Evolutionary conservation across 1,284 basidiomycete genomes (phyloP).

Genomic region (Sanguinoderma infundibulare): DNA sequence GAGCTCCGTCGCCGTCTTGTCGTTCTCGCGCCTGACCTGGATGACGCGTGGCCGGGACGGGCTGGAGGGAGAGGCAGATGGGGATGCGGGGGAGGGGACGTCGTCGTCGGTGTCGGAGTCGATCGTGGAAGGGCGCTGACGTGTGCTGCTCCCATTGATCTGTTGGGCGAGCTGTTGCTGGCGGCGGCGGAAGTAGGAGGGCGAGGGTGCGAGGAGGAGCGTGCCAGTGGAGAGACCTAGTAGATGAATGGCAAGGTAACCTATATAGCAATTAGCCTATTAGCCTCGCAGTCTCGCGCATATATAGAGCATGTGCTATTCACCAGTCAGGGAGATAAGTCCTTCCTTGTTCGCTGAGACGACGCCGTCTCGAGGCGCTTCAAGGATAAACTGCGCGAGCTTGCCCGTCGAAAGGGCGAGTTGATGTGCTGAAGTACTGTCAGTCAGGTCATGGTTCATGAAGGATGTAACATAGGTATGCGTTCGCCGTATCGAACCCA

Average conservation of each 20-base stretch:
- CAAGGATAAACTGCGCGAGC: slow-evolving; percentile 69
- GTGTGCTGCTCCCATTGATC: not conserved
- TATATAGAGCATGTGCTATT: slow-evolving; percentile 13
- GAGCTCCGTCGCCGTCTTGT: slow-evolving; percentile 77
- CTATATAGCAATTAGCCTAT: slow-evolving; percentile 46
- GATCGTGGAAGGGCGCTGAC: slow-evolving; percentile 21
- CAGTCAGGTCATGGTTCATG: not conserved
- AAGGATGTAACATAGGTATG: too few relatives aligned
- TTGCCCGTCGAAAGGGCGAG: slow-evolving; percentile 56
- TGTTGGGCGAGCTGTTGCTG: slow-evolving; percentile 23
- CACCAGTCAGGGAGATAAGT: slow-evolving; percentile 78
- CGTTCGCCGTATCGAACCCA: too few relatives aligned
- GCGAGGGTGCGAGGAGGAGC: slow-evolving; percentile 78
- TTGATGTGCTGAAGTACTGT: slow-evolving; percentile 66
- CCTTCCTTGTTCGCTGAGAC: slow-evolving; percentile 94
- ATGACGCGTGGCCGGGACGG: not conserved
- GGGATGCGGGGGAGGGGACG: not conserved
- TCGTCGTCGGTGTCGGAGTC: slow-evolving; percentile 31
- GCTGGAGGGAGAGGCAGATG: not conserved
- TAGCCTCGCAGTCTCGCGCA: not conserved
- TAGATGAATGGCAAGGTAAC: slow-evolving; percentile 91
- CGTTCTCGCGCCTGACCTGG: slow-evolving; percentile 52
- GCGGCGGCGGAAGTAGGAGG: slow-evolving; percentile 64
- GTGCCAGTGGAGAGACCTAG: slow-evolving; percentile 86
- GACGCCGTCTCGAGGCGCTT: slow-evolving; percentile 62